These are phyloP conservation scores for Sporothrix inflata DNA, from an alignment of 2,329 filamentous ascomycete species.

Conservation along the genomic window DNA sequence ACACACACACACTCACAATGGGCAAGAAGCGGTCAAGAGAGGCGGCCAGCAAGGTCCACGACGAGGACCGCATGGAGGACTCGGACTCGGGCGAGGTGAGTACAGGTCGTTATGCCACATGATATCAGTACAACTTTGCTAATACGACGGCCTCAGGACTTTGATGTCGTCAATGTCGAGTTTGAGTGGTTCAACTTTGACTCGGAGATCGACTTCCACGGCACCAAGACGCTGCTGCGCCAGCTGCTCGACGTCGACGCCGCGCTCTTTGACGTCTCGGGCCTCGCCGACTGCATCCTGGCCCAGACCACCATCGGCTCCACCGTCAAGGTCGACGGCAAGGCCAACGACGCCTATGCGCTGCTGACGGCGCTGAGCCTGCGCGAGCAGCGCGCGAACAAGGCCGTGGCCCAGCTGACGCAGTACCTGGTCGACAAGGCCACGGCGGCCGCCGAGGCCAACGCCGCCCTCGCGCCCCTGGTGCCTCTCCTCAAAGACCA, in stretches of 20 bases:
- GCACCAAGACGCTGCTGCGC: constrained; percentile 83
- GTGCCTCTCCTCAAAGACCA: constrained; percentile 54
- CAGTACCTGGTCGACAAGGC: constrained; percentile 69
- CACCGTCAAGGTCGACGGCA: constrained; percentile 95
- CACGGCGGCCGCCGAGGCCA: constrained; percentile 44
- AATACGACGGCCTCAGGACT: constrained; percentile 61
- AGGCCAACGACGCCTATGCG: constrained; percentile 88
- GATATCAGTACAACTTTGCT: background rate
- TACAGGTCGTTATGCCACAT: background rate
- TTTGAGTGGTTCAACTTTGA: constrained; percentile 99
- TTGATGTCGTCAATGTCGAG: constrained; percentile 90
- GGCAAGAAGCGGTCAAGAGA: constrained; percentile 46
- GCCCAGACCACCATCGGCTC: constrained; percentile 87
- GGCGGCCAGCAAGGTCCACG: constrained; percentile 38
- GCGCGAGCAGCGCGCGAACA: constrained; percentile 74
- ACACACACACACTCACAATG: constrained; percentile 35
- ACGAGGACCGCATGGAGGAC: constrained; percentile 47
- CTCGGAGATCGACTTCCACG: constrained; percentile 88
- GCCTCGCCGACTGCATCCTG: constrained; percentile 79
- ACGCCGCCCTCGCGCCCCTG: constrained; percentile 56
- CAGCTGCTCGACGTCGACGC: constrained; percentile 92
- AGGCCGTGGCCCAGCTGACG: constrained; percentile 70
- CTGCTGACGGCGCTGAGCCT: constrained; percentile 88
- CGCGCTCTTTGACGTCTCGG: constrained; percentile 83
- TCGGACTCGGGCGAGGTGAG: constrained; percentile 52